Percentiles rank a stretch among this genome's conserved stretches.
Conservation (phyloP, 1,284 basidiomycete genomes). For the Pseudozyma hubeiensis region DNA sequence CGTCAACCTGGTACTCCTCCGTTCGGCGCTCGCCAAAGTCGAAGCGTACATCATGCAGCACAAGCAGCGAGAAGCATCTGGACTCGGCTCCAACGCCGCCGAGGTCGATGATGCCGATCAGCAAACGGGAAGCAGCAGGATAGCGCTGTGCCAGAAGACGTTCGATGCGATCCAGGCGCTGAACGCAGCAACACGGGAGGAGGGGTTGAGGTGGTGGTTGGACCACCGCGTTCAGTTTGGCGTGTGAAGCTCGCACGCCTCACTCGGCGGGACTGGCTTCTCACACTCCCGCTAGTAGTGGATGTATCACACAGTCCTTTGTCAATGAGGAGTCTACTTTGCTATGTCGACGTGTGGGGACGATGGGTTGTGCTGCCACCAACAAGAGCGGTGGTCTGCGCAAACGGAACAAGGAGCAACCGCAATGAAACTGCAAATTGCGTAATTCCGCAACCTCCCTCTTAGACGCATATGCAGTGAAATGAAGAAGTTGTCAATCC, state of each 20-base stretch:
- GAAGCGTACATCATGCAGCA: constrained; percentile 47
- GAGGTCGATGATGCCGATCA: background rate
- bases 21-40: constrained; percentile 57
- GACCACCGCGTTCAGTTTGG: constrained; percentile 55
- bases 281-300: too few species aligned
- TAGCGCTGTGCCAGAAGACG: constrained; percentile 50
- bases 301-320: too few species aligned
- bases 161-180: constrained; percentile 59
- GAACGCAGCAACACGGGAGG: constrained; percentile 62
- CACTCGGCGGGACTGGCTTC: too few species aligned
- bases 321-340: too few species aligned
- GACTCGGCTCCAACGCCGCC: background rate
- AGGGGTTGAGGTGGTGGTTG: constrained; percentile 67
- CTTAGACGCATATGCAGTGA: too few species aligned
- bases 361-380: too few species aligned
- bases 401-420: too few species aligned
- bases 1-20: constrained; percentile 65
- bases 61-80: constrained; percentile 8
- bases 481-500: too few species aligned
- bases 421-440: too few species aligned
- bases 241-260: constrained; percentile 23
- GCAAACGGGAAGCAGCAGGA: constrained; percentile 10
- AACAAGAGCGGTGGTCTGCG: too few species aligned
- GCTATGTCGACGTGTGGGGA: too few species aligned
- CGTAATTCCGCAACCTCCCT: too few species aligned